Base-by-base conservation (phyloP, 2,329 filamentous ascomycete genomes). In the Rhinocladiella mackenziei region DNA sequence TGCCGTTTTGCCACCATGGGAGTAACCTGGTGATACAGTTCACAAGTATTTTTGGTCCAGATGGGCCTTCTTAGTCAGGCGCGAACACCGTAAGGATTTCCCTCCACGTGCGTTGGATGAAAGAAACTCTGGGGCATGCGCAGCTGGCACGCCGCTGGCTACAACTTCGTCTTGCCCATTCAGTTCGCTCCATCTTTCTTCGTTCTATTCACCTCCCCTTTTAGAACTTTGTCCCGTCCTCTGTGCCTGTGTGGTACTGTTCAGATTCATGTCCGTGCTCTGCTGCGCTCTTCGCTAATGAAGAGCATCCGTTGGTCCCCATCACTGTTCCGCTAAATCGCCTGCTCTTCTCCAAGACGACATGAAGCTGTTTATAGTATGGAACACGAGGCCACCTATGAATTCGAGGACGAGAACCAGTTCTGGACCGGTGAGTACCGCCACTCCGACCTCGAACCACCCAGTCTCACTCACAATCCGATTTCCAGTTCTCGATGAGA, bases 381-480 rank as follows among this genome's bases (percentile, higher is more conserved):
- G 79, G 69, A 85, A 70, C 78, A 89, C 67, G 76, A 77, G 61
- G 76, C 75, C 58, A 39, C 45, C 31, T 77, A 79, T 66, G 76
- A 74, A 62, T 75, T 86, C 66, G 84, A 89, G 67, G 83, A 80
- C 66, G 86, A 88, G 70, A 78, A 88, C 65, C 83, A 89, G 68
- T 89, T 95, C 71, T 96, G 89, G 91, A 76, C 82, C 68, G 86
- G 89, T 94, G 65, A 64, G 76, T 36, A 26, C 13, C 26, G 19
- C 35, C 25, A 28, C 18, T n/a, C n/a, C 19, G 17, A 19, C 13
- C 5, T 19, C 11, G 11, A 13, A 13, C 29, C 9, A 11, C 29
- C 22, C 13, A 13, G 8, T 22, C 17, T n/a, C n/a, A n/a, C n/a
- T n/a, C n/a, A n/a, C n/a, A n/a, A n/a, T n/a, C 14, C 30, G 30